A percentile compares a stretch with the other conserved stretches of the same genome.
Conservation (phyloP, 495 filamentous ascomycete species). For the Podospora pseudoanserina region DNA sequence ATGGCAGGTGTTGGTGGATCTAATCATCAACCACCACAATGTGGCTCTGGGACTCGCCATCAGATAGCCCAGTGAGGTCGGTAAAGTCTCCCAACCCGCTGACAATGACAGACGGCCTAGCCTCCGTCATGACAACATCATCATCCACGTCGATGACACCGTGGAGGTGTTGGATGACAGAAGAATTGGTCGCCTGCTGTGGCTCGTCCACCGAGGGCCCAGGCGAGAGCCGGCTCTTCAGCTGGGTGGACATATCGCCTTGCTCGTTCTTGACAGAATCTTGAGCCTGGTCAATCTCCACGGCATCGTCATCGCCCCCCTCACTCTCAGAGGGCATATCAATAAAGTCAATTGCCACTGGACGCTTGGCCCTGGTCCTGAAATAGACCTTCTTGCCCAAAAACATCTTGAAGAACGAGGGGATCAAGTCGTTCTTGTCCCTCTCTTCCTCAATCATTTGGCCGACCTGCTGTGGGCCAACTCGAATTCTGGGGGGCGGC, state of each 20-base stretch:
- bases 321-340: neutral
- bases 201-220: neutral
- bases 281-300: neutral
- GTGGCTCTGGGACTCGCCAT: neutral
- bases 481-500: neutral
- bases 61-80: neutral
- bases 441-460: conserved; percentile 14
- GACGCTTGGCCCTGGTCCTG: neutral
- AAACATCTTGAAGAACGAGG: neutral
- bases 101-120: neutral
- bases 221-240: neutral
- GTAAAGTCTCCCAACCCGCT: neutral
- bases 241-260: neutral
- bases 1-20: neutral
- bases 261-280: neutral
- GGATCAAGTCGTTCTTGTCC: conserved; percentile 4
- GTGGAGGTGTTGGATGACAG: neutral
- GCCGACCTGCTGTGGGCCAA: neutral
- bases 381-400: conserved; percentile 8
- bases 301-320: neutral
- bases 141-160: neutral
- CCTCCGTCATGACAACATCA: neutral
- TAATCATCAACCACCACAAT: neutral
- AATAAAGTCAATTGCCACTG: neutral
- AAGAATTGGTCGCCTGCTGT: neutral